These are phyloP conservation scores for Talaromyces thailandensis DNA, from an alignment of 495 filamentous ascomycete species.

Conservation along the genomic window DNA sequence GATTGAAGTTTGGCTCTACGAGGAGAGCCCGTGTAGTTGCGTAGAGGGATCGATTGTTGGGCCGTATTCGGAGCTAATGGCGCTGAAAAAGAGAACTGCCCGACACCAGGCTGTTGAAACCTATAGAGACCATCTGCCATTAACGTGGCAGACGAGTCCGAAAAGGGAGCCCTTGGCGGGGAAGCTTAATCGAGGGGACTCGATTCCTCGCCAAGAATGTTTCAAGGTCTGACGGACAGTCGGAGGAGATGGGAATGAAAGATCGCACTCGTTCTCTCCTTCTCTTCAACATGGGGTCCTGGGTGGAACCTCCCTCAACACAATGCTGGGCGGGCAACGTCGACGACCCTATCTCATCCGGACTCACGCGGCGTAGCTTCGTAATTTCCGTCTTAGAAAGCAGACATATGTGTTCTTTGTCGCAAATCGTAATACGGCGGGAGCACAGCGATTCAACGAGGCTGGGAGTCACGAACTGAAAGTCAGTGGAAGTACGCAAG, in stretches of 20 bases:
- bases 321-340: background rate
- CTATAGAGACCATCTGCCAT: constrained; percentile 82
- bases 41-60: constrained; percentile 41
- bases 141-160: constrained; percentile 44
- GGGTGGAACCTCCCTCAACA: constrained; percentile 23
- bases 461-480: background rate
- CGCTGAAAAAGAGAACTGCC: constrained; percentile 52
- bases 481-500: background rate
- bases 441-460: background rate
- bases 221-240: constrained; percentile 15
- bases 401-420: background rate
- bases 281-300: constrained; percentile 44
- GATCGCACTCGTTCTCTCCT: constrained; percentile 40
- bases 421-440: background rate
- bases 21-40: constrained; percentile 47
- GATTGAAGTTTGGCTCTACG: constrained; percentile 39
- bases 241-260: constrained; percentile 27
- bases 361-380: background rate
- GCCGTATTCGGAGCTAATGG: constrained; percentile 30
- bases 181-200: constrained; percentile 16
- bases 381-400: background rate
- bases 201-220: constrained; percentile 6
- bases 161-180: constrained; percentile 21
- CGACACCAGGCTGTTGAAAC: constrained; percentile 63
- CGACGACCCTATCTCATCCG: background rate